These are phyloP conservation scores for Umbilicus rupestris DNA, from an alignment of 164 flowering plant species.

Conservation along the genomic window DNA sequence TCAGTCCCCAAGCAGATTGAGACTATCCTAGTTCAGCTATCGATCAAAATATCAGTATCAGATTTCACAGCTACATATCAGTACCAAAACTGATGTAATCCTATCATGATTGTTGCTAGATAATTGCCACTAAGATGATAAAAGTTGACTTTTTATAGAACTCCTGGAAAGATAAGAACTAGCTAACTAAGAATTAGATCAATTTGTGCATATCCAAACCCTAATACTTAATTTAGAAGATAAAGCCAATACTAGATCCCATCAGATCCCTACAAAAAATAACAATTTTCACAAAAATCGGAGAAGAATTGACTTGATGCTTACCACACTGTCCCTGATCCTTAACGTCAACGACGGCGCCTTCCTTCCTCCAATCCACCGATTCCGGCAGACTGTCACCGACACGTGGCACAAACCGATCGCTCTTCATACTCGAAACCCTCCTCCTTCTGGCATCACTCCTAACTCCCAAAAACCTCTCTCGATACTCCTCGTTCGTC, in stretches of 20 bases:
- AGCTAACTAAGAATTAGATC: neutral
- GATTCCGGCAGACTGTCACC: constrained; percentile 66
- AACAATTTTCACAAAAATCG: neutral
- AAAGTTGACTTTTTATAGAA: neutral
- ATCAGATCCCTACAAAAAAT: neutral
- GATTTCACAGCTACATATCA: too few relatives aligned
- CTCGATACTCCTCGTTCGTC: constrained; percentile 54
- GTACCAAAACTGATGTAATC: neutral
- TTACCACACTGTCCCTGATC: constrained; percentile 92
- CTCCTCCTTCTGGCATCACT: neutral
- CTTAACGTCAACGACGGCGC: constrained; percentile 64
- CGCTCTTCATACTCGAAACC: constrained; percentile 18
- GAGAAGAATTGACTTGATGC: constrained; percentile 10
- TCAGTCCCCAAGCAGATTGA: too few relatives aligned
- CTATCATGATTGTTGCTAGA: neutral
- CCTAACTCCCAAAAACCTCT: constrained; percentile 31
- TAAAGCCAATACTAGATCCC: neutral
- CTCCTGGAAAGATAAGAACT: neutral
- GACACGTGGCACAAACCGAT: constrained; percentile 34
- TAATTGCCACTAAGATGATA: neutral
- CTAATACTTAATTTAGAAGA: neutral
- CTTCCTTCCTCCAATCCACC: constrained; percentile 78
- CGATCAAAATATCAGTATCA: too few relatives aligned
- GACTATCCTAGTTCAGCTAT: too few relatives aligned
- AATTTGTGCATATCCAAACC: neutral